Evolutionary conservation across 1,284 basidiomycete genomes (phyloP).

Genomic region (Lentinula novae-zelandiae): DNA sequence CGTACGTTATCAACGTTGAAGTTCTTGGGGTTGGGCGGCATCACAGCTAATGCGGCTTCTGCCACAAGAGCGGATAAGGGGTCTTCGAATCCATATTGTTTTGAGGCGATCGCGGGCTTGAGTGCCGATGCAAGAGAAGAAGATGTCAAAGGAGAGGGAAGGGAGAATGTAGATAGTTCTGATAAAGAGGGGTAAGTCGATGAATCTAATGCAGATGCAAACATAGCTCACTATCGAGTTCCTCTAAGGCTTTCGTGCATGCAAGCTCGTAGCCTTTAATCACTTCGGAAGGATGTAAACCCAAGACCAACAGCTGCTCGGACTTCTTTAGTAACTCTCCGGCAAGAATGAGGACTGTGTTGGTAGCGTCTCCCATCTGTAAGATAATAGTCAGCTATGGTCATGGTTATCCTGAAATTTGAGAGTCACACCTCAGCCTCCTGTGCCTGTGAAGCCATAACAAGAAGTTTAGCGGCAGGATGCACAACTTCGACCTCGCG

Average conservation of each 20-base stretch:
- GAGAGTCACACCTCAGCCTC: constrained; percentile 75
- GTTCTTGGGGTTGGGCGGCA: constrained; percentile 85
- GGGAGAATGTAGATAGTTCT: constrained; percentile 63
- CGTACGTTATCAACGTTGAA: constrained; percentile 99
- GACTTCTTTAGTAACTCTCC: constrained; percentile 96
- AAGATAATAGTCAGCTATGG: constrained; percentile 9
- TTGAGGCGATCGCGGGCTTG: constrained; percentile 91
- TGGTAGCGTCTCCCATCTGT: constrained; percentile 96
- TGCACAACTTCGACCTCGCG: constrained; percentile 98
- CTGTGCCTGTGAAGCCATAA: constrained; percentile 97
- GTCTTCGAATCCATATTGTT: constrained; percentile 95
- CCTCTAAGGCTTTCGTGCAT: constrained; percentile 79
- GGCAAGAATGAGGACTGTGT: constrained; percentile 92
- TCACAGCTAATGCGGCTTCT: constrained; percentile 87
- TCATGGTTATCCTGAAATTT: constrained; percentile 3
- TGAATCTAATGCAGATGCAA: constrained; percentile 20
- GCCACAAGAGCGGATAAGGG: constrained; percentile 83
- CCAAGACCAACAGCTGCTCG: constrained; percentile 92
- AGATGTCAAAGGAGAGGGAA: constrained; percentile 79
- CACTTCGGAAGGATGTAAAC: constrained; percentile 93
- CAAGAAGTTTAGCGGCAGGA: constrained; percentile 94
- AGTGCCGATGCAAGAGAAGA: constrained; percentile 79
- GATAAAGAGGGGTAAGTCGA: constrained; percentile 3
- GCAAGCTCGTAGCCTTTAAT: constrained; percentile 96
- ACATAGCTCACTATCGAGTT: constrained; percentile 79